Conservation (phyloP, 208 protist species). For the Wallacemonas sp. region DNA sequence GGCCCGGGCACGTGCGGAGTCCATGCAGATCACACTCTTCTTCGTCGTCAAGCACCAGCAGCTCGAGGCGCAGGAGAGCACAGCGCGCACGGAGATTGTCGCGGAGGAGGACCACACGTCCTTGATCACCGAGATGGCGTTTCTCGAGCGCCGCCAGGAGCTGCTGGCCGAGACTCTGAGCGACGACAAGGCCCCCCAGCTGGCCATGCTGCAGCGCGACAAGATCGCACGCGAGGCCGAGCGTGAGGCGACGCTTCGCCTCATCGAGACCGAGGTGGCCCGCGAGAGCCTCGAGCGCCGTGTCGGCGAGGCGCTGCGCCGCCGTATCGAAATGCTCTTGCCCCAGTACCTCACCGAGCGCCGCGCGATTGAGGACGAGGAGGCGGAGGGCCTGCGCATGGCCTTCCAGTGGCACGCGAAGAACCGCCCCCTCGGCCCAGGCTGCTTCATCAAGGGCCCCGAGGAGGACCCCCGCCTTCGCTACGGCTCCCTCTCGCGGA, state of each 20-base stretch:
- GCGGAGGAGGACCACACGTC: slow-evolving; percentile 22
- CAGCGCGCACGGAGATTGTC: slow-evolving; percentile 26
- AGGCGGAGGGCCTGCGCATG: slow-evolving; percentile 31
- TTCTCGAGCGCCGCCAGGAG: slow-evolving; percentile 25
- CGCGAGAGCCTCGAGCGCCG: slow-evolving; percentile 36
- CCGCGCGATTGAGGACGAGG: slow-evolving; percentile 37
- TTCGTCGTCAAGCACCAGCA: slow-evolving; percentile 24
- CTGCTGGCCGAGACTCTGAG: slow-evolving; percentile 27
- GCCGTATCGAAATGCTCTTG: slow-evolving; percentile 39
- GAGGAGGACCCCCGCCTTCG: slow-evolving; percentile 33
- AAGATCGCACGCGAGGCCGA: slow-evolving; percentile 24
- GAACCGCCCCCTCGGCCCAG: slow-evolving; percentile 50
- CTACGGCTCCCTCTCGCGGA: slow-evolving; percentile 17
- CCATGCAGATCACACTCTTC: slow-evolving; percentile 23
- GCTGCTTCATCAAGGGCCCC: slow-evolving; percentile 33
- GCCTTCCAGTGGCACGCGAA: slow-evolving; percentile 54
- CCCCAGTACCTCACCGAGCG: slow-evolving; percentile 36
- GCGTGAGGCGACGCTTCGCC: slow-evolving; percentile 30
- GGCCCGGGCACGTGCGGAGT: slow-evolving; percentile 16
- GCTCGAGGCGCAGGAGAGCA: slow-evolving; percentile 30
- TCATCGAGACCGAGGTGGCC: slow-evolving; percentile 49
- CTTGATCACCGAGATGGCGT: background rate
- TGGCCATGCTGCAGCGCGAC: slow-evolving; percentile 34
- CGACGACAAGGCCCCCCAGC: slow-evolving; percentile 27
- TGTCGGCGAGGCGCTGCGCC: slow-evolving; percentile 28